phyloP scores from a whole-genome alignment of 306 rosid genomes.

The Erythrophleum fordii region DNA sequence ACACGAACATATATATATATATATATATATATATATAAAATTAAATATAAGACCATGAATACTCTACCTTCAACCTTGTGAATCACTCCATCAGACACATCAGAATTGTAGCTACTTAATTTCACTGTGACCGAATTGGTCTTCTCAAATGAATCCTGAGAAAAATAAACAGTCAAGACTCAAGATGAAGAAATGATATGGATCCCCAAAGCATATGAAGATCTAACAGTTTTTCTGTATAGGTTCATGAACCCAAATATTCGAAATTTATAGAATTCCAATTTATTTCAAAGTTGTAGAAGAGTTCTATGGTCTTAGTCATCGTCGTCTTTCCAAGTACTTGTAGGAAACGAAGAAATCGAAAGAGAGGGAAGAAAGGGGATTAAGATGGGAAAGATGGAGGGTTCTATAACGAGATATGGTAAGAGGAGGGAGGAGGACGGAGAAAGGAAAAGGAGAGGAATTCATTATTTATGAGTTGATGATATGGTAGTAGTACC shows the following conservation, averaged over 20 bases:
- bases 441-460: constrained; percentile 42
- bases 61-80: constrained; percentile 36
- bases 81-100: constrained; percentile 57
- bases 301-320: neutral
- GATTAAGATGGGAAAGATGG: constrained; percentile 19
- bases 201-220: constrained; percentile 5
- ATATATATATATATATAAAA: neutral
- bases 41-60: neutral
- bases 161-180: constrained; percentile 26
- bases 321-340: neutral
- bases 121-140: constrained; percentile 1
- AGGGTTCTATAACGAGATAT: constrained; percentile 33
- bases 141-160: constrained; percentile 37
- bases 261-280: neutral
- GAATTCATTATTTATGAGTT: constrained; percentile 34
- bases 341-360: constrained; percentile 7
- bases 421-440: constrained; percentile 2
- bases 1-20: too few species aligned
- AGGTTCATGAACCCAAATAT: neutral
- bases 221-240: neutral
- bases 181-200: constrained; percentile 19
- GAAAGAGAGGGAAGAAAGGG: constrained; percentile 22
- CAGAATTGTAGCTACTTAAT: constrained; percentile 25
- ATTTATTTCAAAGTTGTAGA: neutral
- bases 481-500: constrained; percentile 49